Conservation (phyloP, 345 rosid genomes). For the Gossypium stocksii region DNA sequence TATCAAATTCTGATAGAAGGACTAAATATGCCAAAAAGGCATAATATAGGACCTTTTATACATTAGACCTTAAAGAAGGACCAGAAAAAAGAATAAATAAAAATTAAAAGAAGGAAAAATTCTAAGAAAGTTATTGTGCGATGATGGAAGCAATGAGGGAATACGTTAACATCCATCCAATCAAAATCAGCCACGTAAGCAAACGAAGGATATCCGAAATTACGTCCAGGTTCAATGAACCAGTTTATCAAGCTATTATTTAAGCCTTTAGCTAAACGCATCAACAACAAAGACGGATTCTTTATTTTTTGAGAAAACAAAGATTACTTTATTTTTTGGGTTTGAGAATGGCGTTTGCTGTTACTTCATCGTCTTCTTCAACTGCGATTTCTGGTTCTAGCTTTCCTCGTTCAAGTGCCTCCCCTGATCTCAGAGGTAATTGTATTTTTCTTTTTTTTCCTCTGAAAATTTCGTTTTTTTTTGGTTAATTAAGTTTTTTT, state of each 20-base stretch:
- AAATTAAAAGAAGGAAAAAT: background rate
- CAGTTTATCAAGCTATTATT: conserved; percentile 31
- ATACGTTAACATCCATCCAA: conserved; percentile 10
- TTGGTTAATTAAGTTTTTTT: background rate
- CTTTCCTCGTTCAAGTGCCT: conserved; percentile 27
- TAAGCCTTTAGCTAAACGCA: conserved; percentile 16
- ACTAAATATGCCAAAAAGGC: too few relatives aligned
- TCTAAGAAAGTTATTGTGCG: conserved; percentile 25
- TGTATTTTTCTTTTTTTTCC: background rate
- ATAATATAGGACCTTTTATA: too few relatives aligned
- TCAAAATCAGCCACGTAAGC: conserved; percentile 28
- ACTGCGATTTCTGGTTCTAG: conserved; percentile 34
- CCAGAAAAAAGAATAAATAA: too few relatives aligned
- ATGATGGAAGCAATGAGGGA: conserved; percentile 44
- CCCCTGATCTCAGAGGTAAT: conserved; percentile 44
- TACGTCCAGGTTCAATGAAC: conserved; percentile 56
- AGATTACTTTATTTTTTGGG: background rate
- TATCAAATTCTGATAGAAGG: too few relatives aligned
- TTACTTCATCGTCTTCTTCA: conserved; percentile 36
- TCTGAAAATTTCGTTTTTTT: background rate
- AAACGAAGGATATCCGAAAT: background rate
- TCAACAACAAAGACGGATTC: background rate
- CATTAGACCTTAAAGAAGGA: too few relatives aligned
- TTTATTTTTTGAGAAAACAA: background rate
- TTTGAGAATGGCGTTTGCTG: conserved; percentile 39